Evolutionary conservation across 805 yeast genomes (phyloP), one percentile per base, ranked within the genome.

Genomic region (Kuraishia piskuri): DNA sequence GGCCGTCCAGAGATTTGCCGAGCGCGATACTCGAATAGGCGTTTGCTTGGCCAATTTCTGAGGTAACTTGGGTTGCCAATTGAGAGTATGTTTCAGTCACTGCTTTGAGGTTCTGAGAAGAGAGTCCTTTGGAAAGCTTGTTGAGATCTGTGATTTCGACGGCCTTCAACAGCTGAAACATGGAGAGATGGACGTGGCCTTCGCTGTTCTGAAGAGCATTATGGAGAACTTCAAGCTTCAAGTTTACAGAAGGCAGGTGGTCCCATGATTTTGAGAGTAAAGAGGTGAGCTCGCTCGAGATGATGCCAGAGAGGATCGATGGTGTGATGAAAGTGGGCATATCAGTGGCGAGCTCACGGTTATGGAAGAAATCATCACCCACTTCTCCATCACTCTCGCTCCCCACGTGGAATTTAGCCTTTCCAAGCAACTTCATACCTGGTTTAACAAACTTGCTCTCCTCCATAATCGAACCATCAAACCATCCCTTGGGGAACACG

Each of bases 401-500:
- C 47, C 68, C 73, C 22, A 68, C 50, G 36, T 59, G 61, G 50
- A 64, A 67, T 45, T 63, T 66, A 20, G 69, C 67, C 55, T 65
- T 67, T 37, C 73, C 73, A 40, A 68, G 59, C 10, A 64, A 67
- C 7, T 56, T 53, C 20, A 62, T 51, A 2, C 52, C 56, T 20
- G 31, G 23, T 20, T 37, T 3, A 4, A 47, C 23, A 22, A 50
- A 50, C 8, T 44, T 20, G 6, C 46, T 46, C 56, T 70, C 74
- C 17, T 67, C 61, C 55, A 67, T 53, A 4, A 70, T 60, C 22
- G 61, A 55, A 46, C 64, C 58, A 1, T 56, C 37, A 20, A 73
- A 61, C 72, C 75, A 72, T 8, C 55, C 56, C 23, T 57, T 59
- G 0, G 82, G 79, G 22, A 82, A 69, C 1, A 80, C 73, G 5